Evolutionary conservation across 768 basidiomycete genomes (phyloP).

Genomic region (Hemileccinum impolitum): DNA sequence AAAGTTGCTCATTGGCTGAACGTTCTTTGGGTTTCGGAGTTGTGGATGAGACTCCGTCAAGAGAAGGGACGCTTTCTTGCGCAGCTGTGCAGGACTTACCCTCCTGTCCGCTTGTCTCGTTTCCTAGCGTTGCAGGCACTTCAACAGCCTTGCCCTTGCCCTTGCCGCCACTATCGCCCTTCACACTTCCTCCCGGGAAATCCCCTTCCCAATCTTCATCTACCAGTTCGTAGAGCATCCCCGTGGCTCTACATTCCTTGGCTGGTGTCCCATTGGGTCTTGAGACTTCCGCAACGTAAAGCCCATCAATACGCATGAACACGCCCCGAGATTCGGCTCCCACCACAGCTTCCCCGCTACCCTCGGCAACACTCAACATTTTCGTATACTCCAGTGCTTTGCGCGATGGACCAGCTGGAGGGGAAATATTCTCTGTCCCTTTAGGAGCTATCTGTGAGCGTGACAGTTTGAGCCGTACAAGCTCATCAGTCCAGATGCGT

Average conservation of each 20-base stretch:
- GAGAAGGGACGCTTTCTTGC: slow-evolving; percentile 17
- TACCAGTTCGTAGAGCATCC: slow-evolving; percentile 75
- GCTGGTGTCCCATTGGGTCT: slow-evolving; percentile 39
- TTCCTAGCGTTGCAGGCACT: slow-evolving; percentile 3
- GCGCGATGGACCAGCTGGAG: slow-evolving; percentile 56
- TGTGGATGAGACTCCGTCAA: slow-evolving; percentile 10
- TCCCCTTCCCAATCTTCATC: slow-evolving; percentile 63
- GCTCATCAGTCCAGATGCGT: slow-evolving; percentile 82
- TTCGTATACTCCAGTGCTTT: slow-evolving; percentile 29
- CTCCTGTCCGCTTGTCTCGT: slow-evolving; percentile 7
- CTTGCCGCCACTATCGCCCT: slow-evolving; percentile 14
- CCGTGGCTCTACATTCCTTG: slow-evolving; percentile 64
- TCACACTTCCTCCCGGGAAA: slow-evolving; percentile 26
- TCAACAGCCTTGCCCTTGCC: slow-evolving; percentile 34
- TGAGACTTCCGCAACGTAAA: slow-evolving; percentile 59
- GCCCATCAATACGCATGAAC: slow-evolving; percentile 66
- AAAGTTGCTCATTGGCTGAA: slow-evolving; percentile 31
- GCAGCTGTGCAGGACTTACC: slow-evolving; percentile 1
- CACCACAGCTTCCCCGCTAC: slow-evolving; percentile 10
- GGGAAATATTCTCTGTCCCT: slow-evolving; percentile 55
- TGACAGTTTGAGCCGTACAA: slow-evolving; percentile 73
- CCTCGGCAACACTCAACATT: slow-evolving; percentile 6
- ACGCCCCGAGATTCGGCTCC: slow-evolving; percentile 47
- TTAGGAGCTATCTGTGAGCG: slow-evolving; percentile 63
- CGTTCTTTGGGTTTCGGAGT: slow-evolving; percentile 16